Conservation (phyloP, 1,284 basidiomycete genomes). For the Marasmius fiardii region DNA sequence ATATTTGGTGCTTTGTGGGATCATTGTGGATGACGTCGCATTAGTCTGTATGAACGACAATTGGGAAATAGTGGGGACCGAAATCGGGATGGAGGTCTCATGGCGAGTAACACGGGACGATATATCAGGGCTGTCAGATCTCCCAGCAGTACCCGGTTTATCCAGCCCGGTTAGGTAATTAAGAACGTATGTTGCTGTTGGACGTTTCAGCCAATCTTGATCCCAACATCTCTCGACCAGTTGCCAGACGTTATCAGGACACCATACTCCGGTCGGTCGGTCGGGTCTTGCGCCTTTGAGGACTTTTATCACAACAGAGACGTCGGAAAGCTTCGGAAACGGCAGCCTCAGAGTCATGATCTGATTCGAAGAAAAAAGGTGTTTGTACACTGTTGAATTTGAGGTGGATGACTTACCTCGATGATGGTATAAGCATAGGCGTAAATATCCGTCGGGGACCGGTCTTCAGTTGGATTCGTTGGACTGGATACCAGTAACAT, state of each 20-base stretch:
- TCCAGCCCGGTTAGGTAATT: no score
- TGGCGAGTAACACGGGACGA: no score
- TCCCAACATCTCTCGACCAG: neutral
- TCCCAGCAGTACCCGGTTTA: no score
- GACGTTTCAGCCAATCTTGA: no score
- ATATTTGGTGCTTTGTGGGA: no score
- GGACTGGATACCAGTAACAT: neutral
- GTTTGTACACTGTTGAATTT: neutral
- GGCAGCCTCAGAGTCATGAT: neutral
- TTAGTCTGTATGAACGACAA: no score
- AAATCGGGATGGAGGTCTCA: no score
- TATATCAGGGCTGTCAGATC: no score
- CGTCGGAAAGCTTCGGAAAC: neutral
- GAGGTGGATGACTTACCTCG: neutral
- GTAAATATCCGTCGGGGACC: conserved; percentile 10
- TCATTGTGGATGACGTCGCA: no score
- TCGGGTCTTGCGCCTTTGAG: neutral
- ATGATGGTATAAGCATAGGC: conserved; percentile 7
- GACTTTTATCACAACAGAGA: neutral
- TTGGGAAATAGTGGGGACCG: no score
- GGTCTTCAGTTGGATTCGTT: neutral
- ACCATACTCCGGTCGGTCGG: neutral
- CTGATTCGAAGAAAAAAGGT: neutral
- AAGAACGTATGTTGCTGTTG: no score
- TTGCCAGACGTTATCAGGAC: neutral